Evolutionary conservation across 2,329 filamentous ascomycete species (phyloP), one percentile per base, ranked within the genome.

Genomic region (Sporothrix pallida): DNA sequence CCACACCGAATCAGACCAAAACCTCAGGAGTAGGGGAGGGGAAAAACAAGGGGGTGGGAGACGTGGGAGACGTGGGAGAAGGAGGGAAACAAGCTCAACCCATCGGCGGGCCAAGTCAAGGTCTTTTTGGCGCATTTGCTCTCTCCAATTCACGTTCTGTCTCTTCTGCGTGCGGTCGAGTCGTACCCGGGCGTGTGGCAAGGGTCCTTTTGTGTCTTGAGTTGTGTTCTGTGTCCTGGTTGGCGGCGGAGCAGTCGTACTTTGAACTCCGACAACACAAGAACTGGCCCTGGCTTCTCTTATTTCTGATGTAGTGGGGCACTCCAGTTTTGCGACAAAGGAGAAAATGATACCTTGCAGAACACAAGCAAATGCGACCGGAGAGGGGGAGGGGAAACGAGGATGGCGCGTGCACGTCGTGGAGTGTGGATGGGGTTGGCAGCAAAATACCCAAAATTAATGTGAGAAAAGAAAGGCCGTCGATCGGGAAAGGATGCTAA

Each of bases 1-100:
- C 69, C 69, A 71, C 54, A 58, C 69, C 54, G 54, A 62, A 70
- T 58, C 68, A 58, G 68, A 46, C 52, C 68, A 69, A 37, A 58
- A 58, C 37, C 7, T 44, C 52, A 17, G 17, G 15, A 15, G 26
- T 2, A 20, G 31, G 50, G 68, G 44, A 8, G 12, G 37, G 12
- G 20, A 17, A n/a, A 15, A 62, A n/a, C 58, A 63, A 31, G 58
- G 58, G 58, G 31, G 31, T 37, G 31, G 31, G 31, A 37, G 31
- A 37, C 31, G 31, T 37, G 31, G 31, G 31, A 37, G 31, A 37
- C 23, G 23, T 26, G 58, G 31, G 13, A 26, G 42, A 52, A 17
- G 48, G 42, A 15, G 42, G 60, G 71, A 37, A 10, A 42, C 3
- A 31, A 46, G 67, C 31, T 65, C 46, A 44, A 26, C 20, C 65